Conservation (phyloP, 140 eudicot species). For the Bidens hawaiensis region DNA sequence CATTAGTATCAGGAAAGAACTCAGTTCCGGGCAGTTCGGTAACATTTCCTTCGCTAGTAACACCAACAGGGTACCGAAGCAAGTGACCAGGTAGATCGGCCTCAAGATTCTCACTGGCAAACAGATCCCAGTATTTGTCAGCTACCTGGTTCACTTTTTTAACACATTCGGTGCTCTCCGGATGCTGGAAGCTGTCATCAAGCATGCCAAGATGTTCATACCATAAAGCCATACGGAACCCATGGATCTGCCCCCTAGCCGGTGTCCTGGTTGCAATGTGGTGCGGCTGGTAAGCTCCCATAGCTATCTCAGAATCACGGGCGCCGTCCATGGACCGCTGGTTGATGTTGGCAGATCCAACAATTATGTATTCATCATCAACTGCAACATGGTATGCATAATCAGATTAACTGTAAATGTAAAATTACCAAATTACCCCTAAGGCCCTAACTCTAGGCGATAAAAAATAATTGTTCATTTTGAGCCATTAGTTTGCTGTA, state of each 20-base stretch:
- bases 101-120: constrained; percentile 48
- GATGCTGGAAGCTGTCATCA: constrained; percentile 49
- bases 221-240: constrained; percentile 68
- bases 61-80: constrained; percentile 64
- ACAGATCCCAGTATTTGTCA: constrained; percentile 62
- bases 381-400: constrained; percentile 32
- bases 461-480: too few relatives aligned
- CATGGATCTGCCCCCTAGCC: constrained; percentile 67
- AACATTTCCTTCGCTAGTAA: constrained; percentile 44
- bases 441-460: neutral
- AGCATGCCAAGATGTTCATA: too few relatives aligned
- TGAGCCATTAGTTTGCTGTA: too few relatives aligned
- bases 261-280: constrained; percentile 49
- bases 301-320: constrained; percentile 73
- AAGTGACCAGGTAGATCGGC: constrained; percentile 65
- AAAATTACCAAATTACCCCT: neutral
- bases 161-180: constrained; percentile 42
- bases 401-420: neutral
- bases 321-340: constrained; percentile 83
- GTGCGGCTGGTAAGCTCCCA: constrained; percentile 80
- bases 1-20: constrained; percentile 65
- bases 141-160: constrained; percentile 44
- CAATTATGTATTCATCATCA: constrained; percentile 76
- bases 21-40: constrained; percentile 63
- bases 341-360: constrained; percentile 82